These are phyloP conservation scores for Volvox africanus DNA, from an alignment of 139 green algal species.

Conservation along the genomic window DNA sequence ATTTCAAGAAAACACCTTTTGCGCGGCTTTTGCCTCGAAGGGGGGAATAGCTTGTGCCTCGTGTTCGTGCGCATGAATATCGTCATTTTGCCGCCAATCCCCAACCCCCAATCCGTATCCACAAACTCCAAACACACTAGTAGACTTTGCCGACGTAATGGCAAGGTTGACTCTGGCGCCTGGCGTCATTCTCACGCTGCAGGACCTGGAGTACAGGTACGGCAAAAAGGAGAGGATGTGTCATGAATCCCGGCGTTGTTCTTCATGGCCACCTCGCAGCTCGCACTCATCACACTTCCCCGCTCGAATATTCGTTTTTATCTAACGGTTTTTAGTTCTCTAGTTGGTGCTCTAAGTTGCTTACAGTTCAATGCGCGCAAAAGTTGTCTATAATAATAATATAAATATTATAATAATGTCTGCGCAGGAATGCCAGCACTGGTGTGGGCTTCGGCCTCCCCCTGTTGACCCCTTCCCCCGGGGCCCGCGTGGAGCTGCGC, in stretches of 20 bases:
- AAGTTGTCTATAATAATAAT: too few species aligned
- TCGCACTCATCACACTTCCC: background rate
- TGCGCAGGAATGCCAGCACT: background rate
- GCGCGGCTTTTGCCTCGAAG: too few species aligned
- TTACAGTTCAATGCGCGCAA: too few species aligned
- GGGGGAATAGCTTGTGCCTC: background rate
- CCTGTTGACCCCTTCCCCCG: background rate
- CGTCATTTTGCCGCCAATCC: background rate
- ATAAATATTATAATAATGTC: too few species aligned
- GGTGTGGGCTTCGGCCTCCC: background rate
- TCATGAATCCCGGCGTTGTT: background rate
- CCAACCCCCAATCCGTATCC: too few species aligned
- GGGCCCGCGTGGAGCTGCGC: background rate
- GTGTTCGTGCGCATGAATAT: background rate
- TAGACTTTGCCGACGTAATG: background rate
- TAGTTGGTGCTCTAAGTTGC: too few species aligned
- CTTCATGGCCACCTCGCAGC: background rate
- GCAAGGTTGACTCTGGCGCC: background rate
- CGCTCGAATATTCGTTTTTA: too few species aligned
- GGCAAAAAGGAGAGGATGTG: background rate
- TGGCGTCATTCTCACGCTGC: background rate
- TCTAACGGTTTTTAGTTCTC: too few species aligned
- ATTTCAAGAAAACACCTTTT: background rate
- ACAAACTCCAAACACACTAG: too few species aligned
- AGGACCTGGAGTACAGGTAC: constrained; percentile 2